Conservation (phyloP, 2,329 filamentous ascomycete genomes). For the Fusarium algeriense region DNA sequence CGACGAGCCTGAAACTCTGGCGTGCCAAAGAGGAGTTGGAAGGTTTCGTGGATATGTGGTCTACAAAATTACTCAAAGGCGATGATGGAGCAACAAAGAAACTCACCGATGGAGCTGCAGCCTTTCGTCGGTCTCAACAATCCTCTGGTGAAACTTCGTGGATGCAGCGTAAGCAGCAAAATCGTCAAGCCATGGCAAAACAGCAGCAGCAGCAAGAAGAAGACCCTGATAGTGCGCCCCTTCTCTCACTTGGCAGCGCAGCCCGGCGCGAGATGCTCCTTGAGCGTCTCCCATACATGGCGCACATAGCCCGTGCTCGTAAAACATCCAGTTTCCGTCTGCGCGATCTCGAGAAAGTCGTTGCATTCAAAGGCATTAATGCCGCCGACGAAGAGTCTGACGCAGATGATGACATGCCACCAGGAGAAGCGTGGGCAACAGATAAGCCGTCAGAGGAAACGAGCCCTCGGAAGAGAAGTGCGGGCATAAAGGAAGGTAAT, state of each 20-base stretch:
- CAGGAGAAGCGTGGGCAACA: conserved; percentile 69
- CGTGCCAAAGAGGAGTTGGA: conserved; percentile 84
- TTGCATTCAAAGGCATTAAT: conserved; percentile 72
- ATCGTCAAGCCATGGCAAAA: conserved; percentile 28
- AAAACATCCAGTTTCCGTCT: conserved; percentile 56
- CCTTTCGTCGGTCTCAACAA: conserved; percentile 61
- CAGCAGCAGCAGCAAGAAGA: conserved; percentile 36
- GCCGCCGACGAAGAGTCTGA: conserved; percentile 60
- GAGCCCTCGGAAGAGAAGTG: conserved; percentile 62
- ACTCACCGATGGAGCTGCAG: conserved; percentile 61
- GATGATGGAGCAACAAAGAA: conserved; percentile 57
- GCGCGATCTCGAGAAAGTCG: conserved; percentile 75
- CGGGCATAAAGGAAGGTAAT: conserved; percentile 54
- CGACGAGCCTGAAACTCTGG: conserved; percentile 86
- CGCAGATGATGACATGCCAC: conserved; percentile 58
- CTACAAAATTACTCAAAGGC: conserved; percentile 69
- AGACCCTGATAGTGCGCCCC: conserved; percentile 50
- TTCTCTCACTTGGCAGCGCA: conserved; percentile 72
- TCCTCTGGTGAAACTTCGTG: conserved; percentile 48
- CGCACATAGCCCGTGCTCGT: conserved; percentile 68
- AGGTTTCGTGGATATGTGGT: conserved; percentile 77
- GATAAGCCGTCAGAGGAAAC: conserved; percentile 69
- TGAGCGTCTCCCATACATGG: conserved; percentile 88
- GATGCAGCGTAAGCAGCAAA: conserved; percentile 53
- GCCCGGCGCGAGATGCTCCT: conserved; percentile 81